A percentile compares a stretch with the other conserved stretches of the same genome.
phyloP scores from a whole-genome alignment of 805 yeast genomes.

The Saturnispora sanitii region DNA sequence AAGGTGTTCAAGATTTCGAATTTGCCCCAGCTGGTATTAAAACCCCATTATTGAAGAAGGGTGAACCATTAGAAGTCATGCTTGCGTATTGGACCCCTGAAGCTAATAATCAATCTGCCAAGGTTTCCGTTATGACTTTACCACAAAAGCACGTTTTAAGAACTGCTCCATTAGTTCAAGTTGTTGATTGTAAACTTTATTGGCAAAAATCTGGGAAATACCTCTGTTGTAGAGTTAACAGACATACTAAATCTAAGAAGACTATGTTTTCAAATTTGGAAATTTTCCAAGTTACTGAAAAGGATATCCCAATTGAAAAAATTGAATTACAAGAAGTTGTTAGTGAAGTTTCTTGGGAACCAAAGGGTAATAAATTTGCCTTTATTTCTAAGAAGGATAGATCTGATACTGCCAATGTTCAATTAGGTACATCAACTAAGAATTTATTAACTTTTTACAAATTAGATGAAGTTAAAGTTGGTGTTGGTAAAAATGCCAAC shows the following conservation, averaged over 20 bases:
- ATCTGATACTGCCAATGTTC: constrained; percentile 29
- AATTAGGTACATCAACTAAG: constrained; percentile 59
- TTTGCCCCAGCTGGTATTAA: constrained; percentile 87
- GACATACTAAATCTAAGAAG: constrained; percentile 93
- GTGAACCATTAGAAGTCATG: constrained; percentile 48
- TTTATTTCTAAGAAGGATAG: constrained; percentile 57
- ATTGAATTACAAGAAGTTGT: constrained; percentile 87
- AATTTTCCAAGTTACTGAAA: constrained; percentile 78
- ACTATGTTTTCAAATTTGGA: constrained; percentile 86
- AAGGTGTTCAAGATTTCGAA: constrained; percentile 82
- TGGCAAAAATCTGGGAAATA: constrained; percentile 88
- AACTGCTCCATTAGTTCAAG: constrained; percentile 91
- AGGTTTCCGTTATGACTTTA: constrained; percentile 82
- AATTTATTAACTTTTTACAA: constrained; percentile 61
- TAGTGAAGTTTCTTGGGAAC: constrained; percentile 91
- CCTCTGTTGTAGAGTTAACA: constrained; percentile 89
- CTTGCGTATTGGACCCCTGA: constrained; percentile 98
- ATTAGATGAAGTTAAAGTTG: constrained; percentile 51
- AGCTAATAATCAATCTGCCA: constrained; percentile 77
- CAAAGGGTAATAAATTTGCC: constrained; percentile 78
- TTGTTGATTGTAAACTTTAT: constrained; percentile 76
- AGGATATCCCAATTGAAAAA: constrained; percentile 89
- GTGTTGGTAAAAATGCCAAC: constrained; percentile 14
- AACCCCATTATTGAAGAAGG: constrained; percentile 44
- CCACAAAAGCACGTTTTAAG: constrained; percentile 77